A percentile compares a stretch with the other conserved stretches of the same genome.
phyloP scores from a whole-genome alignment of 176 grass and related monocot genomes.

The Musa troglodytarum region DNA sequence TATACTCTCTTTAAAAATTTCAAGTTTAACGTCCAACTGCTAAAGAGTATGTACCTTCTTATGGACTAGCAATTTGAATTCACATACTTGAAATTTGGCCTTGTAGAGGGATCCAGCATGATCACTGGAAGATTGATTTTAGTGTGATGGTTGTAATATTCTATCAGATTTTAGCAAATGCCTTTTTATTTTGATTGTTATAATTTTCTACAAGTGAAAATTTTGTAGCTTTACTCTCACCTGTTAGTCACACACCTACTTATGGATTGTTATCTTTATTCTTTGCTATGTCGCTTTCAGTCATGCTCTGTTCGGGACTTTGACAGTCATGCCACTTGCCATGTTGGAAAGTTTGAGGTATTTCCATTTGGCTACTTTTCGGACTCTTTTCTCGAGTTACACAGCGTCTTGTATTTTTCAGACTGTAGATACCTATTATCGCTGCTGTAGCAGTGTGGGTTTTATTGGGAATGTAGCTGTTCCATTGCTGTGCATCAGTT shows the following conservation, averaged over 20 bases:
- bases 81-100: not conserved
- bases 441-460: constrained; percentile 73
- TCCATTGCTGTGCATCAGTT: constrained; percentile 81
- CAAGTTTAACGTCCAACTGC: not conserved
- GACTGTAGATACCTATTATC: constrained; percentile 99
- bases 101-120: not conserved
- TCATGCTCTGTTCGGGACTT: constrained; percentile 83
- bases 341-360: constrained; percentile 88
- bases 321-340: constrained; percentile 78
- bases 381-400: not conserved
- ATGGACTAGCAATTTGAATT: not conserved
- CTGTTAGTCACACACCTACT: not conserved
- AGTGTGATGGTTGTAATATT: not conserved
- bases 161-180: not conserved
- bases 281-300: constrained; percentile 43
- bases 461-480: constrained; percentile 66
- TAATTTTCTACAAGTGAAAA: too few species aligned
- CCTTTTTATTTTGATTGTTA: too few species aligned
- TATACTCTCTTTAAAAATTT: not conserved
- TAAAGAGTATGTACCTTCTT: not conserved
- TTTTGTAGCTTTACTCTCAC: not conserved
- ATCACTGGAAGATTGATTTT: not conserved
- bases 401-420: constrained; percentile 23
- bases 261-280: constrained; percentile 2
- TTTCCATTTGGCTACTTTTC: not conserved